phyloP scores from a whole-genome alignment of 1,284 basidiomycete species.

The Stygiomarasmius scandens region DNA sequence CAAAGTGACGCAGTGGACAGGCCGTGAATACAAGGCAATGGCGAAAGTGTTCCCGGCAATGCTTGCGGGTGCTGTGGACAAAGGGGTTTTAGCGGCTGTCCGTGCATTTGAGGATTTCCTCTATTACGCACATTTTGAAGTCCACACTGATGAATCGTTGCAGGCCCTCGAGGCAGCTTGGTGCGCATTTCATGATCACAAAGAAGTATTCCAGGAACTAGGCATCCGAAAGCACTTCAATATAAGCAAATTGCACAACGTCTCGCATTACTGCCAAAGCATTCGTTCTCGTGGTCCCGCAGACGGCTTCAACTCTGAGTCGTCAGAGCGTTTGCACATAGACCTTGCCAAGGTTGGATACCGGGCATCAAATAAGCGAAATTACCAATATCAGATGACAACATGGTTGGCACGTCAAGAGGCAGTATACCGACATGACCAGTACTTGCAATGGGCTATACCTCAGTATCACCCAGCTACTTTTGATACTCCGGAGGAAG shows the following conservation, averaged over 20 bases:
- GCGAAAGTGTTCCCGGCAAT: conserved; percentile 18
- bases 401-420: conserved; percentile 31
- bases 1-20: conserved; percentile 18
- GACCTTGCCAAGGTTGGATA: conserved; percentile 18
- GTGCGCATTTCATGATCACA: conserved; percentile 20
- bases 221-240: conserved; percentile 18
- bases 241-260: conserved; percentile 26
- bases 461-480: no score
- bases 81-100: conserved; percentile 10
- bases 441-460: conserved; percentile 1
- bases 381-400: conserved; percentile 29
- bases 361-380: conserved; percentile 13
- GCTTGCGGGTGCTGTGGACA: conserved; percentile 11
- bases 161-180: conserved; percentile 12
- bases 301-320: conserved; percentile 19
- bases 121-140: conserved; percentile 22
- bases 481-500: neutral
- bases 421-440: neutral
- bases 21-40: conserved; percentile 19
- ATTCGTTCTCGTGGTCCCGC: conserved; percentile 15
- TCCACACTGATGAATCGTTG: conserved; percentile 18
- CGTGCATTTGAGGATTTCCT: conserved; percentile 23
- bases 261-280: conserved; percentile 14
- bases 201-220: conserved; percentile 18
- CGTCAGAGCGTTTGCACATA: conserved; percentile 17